Base-by-base conservation (phyloP, 2,329 filamentous ascomycete genomes). In the Cytospora piceae region DNA sequence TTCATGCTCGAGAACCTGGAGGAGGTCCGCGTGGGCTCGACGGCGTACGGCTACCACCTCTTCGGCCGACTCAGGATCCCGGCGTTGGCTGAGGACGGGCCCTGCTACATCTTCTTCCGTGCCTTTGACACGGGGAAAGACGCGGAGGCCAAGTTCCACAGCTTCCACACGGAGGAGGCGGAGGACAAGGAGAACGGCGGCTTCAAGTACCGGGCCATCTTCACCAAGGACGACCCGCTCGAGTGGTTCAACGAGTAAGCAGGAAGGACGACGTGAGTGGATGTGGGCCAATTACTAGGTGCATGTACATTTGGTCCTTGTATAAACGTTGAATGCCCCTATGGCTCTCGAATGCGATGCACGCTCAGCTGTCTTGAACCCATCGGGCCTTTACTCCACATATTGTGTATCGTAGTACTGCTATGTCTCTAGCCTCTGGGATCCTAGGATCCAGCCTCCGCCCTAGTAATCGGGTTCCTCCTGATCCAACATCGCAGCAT, bases 401-500 rank as follows among this genome's bases (percentile, higher is more conserved):
- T 14, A 49, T 24, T 24, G 46, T 22, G n/a, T 56, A 17, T 63
- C 11, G 29, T 57, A 12, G 34, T 46, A 31, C n/a, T 58, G 37
- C 4, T 32, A 20, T 12, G 20, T 20, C 31, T 24, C 32, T 15
- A 14, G 20, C 24, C 31, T 32, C n/a, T n/a, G n/a, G n/a, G n/a
- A n/a, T n/a, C 27, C 27, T 3, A 29, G 5, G 27, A 5, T 29
- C 17, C 9, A 32, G 20, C 62, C 69, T 20, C 69, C 46, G 1
- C 67, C 67, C 46, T 69, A 37, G 53, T 57, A 65, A 22, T 88
- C 88, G 4, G 34, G 34, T 68, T 88, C 87, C 60, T 95, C 92
- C 69, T 87, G 85, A 4, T 83, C 91, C 75, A 97, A 78, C 79
- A 97, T 84, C 72, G 90, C 91, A 20, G 93, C 94, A 77, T 98